Percentiles rank a stretch among this genome's conserved stretches.
Conservation (phyloP, 2,329 filamentous ascomycete genomes). For the Leptographium galeiforme region DNA sequence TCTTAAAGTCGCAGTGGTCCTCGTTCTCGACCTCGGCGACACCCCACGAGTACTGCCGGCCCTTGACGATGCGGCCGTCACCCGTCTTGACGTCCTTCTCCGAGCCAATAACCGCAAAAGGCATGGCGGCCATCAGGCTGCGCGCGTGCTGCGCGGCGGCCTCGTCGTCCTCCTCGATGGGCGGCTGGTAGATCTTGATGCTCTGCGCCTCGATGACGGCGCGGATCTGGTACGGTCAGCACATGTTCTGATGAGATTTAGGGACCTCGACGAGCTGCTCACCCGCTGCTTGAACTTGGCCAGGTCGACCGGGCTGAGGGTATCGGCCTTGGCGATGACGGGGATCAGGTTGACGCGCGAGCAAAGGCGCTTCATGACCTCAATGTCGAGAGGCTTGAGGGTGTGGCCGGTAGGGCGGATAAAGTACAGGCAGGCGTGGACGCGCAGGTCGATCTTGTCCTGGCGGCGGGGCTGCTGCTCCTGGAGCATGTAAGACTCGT, state of each 20-base stretch:
- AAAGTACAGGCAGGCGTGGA: constrained; percentile 97
- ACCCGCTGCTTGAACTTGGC: constrained; percentile 92
- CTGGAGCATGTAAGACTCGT: constrained; percentile 99
- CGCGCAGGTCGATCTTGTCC: constrained; percentile 98
- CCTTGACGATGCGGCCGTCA: constrained; percentile 95
- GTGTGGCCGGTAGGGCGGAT: constrained; percentile 97
- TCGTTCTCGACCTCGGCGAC: constrained; percentile 99
- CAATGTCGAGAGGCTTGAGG: constrained; percentile 95
- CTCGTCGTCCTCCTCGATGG: constrained; percentile 96
- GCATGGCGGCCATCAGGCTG: constrained; percentile 91
- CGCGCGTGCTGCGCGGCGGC: constrained; percentile 89
- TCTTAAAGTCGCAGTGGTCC: constrained; percentile 99
- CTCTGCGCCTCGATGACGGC: constrained; percentile 94
- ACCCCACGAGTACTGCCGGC: constrained; percentile 97
- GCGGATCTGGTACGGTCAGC: constrained; percentile 44
- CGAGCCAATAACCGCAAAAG: constrained; percentile 95
- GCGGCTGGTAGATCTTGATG: constrained; percentile 99
- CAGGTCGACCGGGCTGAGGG: constrained; percentile 82
- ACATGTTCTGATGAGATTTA: not conserved
- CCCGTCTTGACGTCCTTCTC: constrained; percentile 98
- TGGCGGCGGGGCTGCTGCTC: constrained; percentile 96
- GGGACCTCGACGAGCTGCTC: not conserved
- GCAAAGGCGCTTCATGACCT: constrained; percentile 99
- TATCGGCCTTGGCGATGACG: constrained; percentile 97
- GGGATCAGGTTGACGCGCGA: constrained; percentile 97